A percentile compares a stretch with the other conserved stretches of the same genome.
phyloP scores from a whole-genome alignment of 176 grass and related monocot genomes.

The Carex parvula region DNA sequence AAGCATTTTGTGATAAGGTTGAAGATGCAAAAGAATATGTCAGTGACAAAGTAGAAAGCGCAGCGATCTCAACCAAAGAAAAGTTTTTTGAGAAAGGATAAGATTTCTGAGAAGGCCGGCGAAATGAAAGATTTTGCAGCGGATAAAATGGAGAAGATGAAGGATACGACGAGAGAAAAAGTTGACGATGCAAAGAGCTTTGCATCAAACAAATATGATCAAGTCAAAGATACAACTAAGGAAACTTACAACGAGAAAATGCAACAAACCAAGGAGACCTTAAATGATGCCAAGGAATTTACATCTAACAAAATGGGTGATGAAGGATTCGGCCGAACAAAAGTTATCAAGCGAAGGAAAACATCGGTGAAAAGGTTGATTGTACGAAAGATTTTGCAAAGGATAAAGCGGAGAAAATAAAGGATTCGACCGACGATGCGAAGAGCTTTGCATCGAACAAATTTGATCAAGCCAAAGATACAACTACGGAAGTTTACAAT shows the following conservation, averaged over 20 bases:
- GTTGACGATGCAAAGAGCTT: background rate
- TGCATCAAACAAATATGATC: constrained; percentile 19
- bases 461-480: constrained; percentile 13
- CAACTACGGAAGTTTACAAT: background rate
- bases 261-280: too few species aligned
- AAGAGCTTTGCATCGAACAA: constrained; percentile 15
- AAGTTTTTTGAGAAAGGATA: constrained; percentile 16
- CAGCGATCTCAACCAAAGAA: constrained; percentile 6
- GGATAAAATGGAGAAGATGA: constrained; percentile 23
- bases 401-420: background rate
- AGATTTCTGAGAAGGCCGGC: background rate
- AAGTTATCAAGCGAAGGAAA: background rate
- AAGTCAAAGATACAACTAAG: background rate
- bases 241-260: too few species aligned
- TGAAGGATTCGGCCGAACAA: background rate
- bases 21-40: constrained; percentile 17
- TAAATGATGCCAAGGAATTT: background rate
- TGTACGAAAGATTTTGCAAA: background rate
- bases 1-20: constrained; percentile 12
- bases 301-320: constrained; percentile 8
- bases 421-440: background rate
- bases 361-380: background rate
- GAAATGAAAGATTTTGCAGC: constrained; percentile 11
- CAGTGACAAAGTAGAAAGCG: constrained; percentile 7
- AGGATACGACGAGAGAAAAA: constrained; percentile 12